Base-by-base conservation (phyloP, 805 yeast species). In the Ogataea saltuana region DNA sequence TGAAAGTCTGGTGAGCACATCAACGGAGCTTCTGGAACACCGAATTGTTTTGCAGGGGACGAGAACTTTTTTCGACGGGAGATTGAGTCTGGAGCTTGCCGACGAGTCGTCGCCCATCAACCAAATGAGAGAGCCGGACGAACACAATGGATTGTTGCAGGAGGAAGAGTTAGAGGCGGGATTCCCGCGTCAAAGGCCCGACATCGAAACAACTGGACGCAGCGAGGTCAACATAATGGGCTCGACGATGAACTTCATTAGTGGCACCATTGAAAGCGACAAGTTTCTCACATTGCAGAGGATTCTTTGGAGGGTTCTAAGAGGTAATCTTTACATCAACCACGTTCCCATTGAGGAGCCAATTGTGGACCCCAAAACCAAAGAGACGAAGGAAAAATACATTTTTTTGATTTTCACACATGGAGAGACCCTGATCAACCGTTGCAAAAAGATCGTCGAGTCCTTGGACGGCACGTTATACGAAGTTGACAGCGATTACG, bases 361-460 rank as follows among this genome's bases (percentile, higher is more conserved):
- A 3, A 68, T 87, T 16, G 69, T 74, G 51, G 91, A 88, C 55
- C 66, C 75, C 25, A 72, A 77, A 55, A 63, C 81, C 17, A 76
- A 76, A 28, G 72, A 74, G 23, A 64, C 67, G 35, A 76, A 81
- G 5, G 77, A 73, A 45, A 90, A 90, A 65, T 87, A 85, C 58
- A 85, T 88, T 32, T 90, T 93, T 56, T 75, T 93, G 42, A 82
- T 91, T 25, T 90, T 91, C 60, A 86, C 97, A 15, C 98, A 93
- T 66, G 99, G 99, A 58, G 69, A 77, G 16, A 70, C 80, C 35
- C 72, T 93, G 44, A 66, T 84, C 40, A 72, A 73, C 48, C 81
- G 88, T 60, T 87, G 89, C 42, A 79, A 73, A 56, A 83, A 80
- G 60, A 86, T 93, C 36, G 80, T 91, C 38, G 96, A 89, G 52